These are phyloP conservation scores for Leccinum subgranulosum DNA, from an alignment of 768 basidiomycete species.

Conservation along the genomic window DNA sequence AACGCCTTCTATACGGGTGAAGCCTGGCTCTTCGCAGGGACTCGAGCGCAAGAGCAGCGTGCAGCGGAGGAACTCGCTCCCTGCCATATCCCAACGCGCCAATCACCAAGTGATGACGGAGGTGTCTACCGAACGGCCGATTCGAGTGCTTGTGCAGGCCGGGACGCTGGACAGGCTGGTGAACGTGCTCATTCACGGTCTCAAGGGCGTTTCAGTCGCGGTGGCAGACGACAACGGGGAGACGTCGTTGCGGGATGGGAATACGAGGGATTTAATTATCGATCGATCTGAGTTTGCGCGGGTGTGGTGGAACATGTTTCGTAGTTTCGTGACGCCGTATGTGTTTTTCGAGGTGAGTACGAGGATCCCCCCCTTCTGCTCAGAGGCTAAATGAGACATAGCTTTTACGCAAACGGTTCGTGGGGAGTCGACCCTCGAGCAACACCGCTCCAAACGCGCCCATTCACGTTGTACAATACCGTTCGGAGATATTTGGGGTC, in stretches of 20 bases:
- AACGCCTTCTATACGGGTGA: slow-evolving; percentile 75
- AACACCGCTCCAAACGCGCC: slow-evolving; percentile 40
- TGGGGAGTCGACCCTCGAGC: slow-evolving; percentile 45
- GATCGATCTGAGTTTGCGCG: slow-evolving; percentile 71
- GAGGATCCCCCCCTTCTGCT: not conserved
- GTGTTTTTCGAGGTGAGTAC: slow-evolving; percentile 78
- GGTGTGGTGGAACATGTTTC: slow-evolving; percentile 82
- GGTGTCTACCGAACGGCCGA: slow-evolving; percentile 62
- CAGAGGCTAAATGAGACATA: slow-evolving; percentile 27
- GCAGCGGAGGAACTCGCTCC: slow-evolving; percentile 73
- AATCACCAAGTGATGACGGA: slow-evolving; percentile 59
- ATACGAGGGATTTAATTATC: slow-evolving; percentile 67
- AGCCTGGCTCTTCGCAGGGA: slow-evolving; percentile 62
- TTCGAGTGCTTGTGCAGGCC: slow-evolving; percentile 75
- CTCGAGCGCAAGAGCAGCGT: slow-evolving; percentile 76
- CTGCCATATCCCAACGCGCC: slow-evolving; percentile 64
- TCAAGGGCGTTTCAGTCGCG: slow-evolving; percentile 73
- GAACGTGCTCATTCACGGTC: slow-evolving; percentile 71
- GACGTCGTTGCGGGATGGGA: slow-evolving; percentile 71
- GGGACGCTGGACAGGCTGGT: slow-evolving; percentile 76
- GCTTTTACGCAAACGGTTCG: slow-evolving; percentile 75
- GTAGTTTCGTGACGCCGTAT: slow-evolving; percentile 76
- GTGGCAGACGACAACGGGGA: slow-evolving; percentile 88
- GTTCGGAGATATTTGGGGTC: slow-evolving; percentile 62
- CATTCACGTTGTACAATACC: slow-evolving; percentile 46